A percentile compares a stretch with the other conserved stretches of the same genome.
Conservation (phyloP, 192 early-diverging fungal genomes). For the Coemansia aciculifera region DNA sequence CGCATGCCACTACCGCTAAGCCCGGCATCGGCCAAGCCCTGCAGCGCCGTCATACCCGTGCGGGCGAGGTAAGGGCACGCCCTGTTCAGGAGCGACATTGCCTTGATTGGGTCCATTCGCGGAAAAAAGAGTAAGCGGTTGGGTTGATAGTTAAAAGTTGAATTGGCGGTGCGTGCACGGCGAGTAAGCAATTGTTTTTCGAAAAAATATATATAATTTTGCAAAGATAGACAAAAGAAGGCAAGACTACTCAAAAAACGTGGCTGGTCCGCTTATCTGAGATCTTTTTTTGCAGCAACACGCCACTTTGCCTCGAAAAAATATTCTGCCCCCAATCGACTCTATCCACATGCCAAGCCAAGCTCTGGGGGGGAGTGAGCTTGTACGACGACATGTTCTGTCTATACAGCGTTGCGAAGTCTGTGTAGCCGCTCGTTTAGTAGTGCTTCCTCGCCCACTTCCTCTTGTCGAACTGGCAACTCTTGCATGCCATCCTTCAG, state of each 20-base stretch:
- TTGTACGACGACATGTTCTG: not conserved
- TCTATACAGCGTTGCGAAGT: slow-evolving; percentile 56
- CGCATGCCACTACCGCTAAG: slow-evolving; percentile 16
- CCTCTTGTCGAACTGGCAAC: slow-evolving; percentile 42
- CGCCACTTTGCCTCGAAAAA: not conserved
- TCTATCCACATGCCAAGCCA: not conserved
- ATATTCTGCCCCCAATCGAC: not conserved
- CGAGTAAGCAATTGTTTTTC: slow-evolving; percentile 6
- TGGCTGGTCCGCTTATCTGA: not conserved
- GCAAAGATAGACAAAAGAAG: not conserved
- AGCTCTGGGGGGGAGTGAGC: not conserved
- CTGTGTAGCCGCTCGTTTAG: slow-evolving; percentile 65
- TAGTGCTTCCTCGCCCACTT: slow-evolving; percentile 60
- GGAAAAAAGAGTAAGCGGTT: not conserved
- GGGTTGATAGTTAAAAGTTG: not conserved
- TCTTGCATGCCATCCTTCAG: slow-evolving; percentile 60
- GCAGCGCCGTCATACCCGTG: slow-evolving; percentile 43
- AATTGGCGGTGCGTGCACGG: not conserved
- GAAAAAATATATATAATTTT: slow-evolving; percentile 1
- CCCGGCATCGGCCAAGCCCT: slow-evolving; percentile 31
- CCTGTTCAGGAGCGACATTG: slow-evolving; percentile 52
- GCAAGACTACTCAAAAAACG: not conserved
- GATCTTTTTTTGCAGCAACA: not conserved
- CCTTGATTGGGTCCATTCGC: slow-evolving; percentile 50
- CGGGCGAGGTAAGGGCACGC: slow-evolving; percentile 55